Percentiles rank a stretch among this genome's conserved stretches.
phyloP scores from a whole-genome alignment of 1,284 basidiomycete species.

The Papiliotrema nemorosa region DNA sequence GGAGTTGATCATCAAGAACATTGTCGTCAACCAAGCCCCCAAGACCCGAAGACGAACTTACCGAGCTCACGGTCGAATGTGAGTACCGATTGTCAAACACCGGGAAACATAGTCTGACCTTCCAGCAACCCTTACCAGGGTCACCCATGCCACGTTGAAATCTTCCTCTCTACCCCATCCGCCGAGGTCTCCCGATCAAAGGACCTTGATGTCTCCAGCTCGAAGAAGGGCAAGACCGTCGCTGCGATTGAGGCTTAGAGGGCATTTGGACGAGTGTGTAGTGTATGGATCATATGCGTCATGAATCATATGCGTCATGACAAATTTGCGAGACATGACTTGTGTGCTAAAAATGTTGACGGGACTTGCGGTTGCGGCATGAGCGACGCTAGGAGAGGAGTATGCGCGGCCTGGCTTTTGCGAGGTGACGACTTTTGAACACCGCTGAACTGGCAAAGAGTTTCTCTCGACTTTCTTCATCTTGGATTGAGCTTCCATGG shows the following conservation, averaged over 20 bases:
- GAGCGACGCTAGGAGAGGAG: too few species aligned
- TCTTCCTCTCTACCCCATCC: constrained; percentile 75
- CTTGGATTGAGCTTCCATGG: too few species aligned
- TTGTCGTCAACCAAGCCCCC: constrained; percentile 97
- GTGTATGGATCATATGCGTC: constrained; percentile 9
- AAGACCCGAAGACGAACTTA: constrained; percentile 99
- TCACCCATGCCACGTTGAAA: constrained; percentile 90
- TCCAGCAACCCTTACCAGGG: constrained; percentile 75
- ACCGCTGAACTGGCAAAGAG: too few species aligned
- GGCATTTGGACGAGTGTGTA: neutral
- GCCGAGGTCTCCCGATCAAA: constrained; percentile 85
- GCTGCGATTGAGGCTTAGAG: constrained; percentile 50
- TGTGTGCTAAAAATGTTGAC: too few species aligned
- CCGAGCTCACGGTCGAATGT: constrained; percentile 93
- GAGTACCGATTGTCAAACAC: constrained; percentile 10
- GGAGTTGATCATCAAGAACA: constrained; percentile 92
- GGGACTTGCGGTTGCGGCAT: too few species aligned
- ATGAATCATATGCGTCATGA: neutral
- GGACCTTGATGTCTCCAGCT: constrained; percentile 60
- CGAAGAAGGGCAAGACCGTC: constrained; percentile 48
- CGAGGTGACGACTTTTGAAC: too few species aligned
- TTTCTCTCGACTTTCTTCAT: too few species aligned
- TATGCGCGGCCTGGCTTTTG: too few species aligned
- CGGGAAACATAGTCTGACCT: neutral
- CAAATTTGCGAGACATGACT: too few species aligned